Conservation (phyloP, 495 filamentous ascomycete species). For the Penicillium psychrofluorescens region DNA sequence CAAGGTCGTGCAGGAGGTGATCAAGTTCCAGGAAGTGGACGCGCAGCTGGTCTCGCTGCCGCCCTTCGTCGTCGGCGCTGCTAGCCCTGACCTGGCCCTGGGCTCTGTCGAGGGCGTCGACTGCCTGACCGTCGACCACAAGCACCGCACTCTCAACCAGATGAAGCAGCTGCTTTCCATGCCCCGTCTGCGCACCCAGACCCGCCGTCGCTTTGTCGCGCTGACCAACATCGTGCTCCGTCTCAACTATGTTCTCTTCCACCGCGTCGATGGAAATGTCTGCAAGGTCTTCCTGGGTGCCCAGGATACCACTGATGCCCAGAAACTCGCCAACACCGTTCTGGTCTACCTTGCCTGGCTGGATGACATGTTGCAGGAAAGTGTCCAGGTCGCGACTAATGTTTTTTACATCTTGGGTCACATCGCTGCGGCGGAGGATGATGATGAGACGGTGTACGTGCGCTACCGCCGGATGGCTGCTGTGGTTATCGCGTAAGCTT, state of each 20-base stretch:
- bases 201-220: constrained; percentile 13
- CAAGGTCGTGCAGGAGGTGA: constrained; percentile 14
- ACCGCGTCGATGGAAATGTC: neutral
- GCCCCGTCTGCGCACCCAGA: constrained; percentile 1
- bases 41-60: neutral
- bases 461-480: constrained; percentile 12
- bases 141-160: constrained; percentile 6
- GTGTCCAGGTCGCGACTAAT: neutral
- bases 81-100: no score
- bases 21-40: constrained; percentile 10
- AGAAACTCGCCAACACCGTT: constrained; percentile 4
- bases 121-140: neutral
- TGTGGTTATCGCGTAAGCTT: constrained; percentile 16
- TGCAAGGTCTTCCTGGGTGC: constrained; percentile 3
- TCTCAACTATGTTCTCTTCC: constrained; percentile 17
- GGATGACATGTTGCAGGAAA: constrained; percentile 8
- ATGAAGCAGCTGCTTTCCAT: constrained; percentile 10
- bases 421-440: neutral
- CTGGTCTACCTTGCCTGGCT: constrained; percentile 9
- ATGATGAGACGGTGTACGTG: neutral
- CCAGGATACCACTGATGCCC: constrained; percentile 1
- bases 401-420: constrained; percentile 4
- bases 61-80: neutral
- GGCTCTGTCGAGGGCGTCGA: no score
- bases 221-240: constrained; percentile 18